Percentiles rank a stretch among this genome's conserved stretches.
Evolutionary conservation across 1,139 yeast genomes (phyloP).

Genomic region (Hyphopichia burtonii): DNA sequence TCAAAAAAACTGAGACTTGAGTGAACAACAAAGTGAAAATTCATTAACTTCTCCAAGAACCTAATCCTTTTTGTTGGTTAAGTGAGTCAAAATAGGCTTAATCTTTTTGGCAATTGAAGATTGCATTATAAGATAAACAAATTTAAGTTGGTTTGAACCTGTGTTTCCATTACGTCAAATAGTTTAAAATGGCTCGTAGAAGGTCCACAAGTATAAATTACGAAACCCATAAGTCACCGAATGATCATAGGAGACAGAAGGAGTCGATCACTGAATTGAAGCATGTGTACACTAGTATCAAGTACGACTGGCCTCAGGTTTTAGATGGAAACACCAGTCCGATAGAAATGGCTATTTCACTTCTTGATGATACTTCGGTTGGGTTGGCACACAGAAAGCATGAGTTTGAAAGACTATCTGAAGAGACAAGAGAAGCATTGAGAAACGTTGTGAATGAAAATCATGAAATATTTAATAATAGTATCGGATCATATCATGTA

Average conservation of each 20-base stretch:
- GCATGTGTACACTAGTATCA: constrained; percentile 35
- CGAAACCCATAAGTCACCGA: constrained; percentile 14
- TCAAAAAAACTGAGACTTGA: neutral
- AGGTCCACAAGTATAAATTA: constrained; percentile 23
- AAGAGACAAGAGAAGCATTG: constrained; percentile 56
- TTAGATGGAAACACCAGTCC: constrained; percentile 59
- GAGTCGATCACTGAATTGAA: constrained; percentile 39
- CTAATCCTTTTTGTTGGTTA: too few relatives aligned
- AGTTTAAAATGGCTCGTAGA: constrained; percentile 13
- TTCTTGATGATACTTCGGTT: constrained; percentile 82
- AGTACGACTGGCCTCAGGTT: constrained; percentile 49
- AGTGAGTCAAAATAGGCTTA: too few relatives aligned
- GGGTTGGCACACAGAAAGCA: constrained; percentile 74
- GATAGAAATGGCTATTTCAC: constrained; percentile 75
- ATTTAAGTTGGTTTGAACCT: too few relatives aligned
- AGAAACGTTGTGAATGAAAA: constrained; percentile 76
- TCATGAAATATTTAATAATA: constrained; percentile 80
- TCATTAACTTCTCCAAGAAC: neutral
- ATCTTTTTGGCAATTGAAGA: too few relatives aligned
- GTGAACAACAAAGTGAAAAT: neutral
- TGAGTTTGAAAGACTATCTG: constrained; percentile 55
- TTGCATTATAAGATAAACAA: too few relatives aligned
- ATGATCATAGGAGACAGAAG: constrained; percentile 18
- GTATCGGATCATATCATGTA: constrained; percentile 73
- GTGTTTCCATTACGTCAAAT: too few relatives aligned